Conservation (phyloP, 768 basidiomycete genomes). For the Piloderma croceum region DNA sequence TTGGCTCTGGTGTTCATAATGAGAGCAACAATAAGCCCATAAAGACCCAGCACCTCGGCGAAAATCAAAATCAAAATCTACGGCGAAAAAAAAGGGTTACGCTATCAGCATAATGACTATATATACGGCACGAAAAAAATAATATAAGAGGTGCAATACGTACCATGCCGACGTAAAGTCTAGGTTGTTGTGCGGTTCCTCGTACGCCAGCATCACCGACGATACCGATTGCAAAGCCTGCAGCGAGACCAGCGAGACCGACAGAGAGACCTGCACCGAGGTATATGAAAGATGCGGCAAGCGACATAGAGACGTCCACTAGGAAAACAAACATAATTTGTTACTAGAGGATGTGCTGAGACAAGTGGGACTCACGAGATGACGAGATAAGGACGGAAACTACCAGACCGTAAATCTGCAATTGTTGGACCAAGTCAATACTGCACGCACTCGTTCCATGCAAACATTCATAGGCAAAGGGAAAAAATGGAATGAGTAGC, state of each 20-base stretch:
- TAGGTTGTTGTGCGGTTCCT: slow-evolving; percentile 94
- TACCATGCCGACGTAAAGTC: slow-evolving; percentile 92
- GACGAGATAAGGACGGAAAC: slow-evolving; percentile 95
- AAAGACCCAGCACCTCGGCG: slow-evolving; percentile 89
- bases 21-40: slow-evolving; percentile 90
- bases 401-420: slow-evolving; percentile 93
- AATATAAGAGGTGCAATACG: slow-evolving; percentile 16
- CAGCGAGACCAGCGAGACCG: slow-evolving; percentile 91
- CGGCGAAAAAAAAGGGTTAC: not conserved
- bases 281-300: slow-evolving; percentile 90
- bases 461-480: not conserved
- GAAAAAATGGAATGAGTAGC: not conserved
- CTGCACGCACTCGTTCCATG: not conserved
- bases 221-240: slow-evolving; percentile 97
- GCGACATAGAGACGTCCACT: slow-evolving; percentile 78
- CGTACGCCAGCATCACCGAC: slow-evolving; percentile 98
- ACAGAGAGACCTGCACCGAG: slow-evolving; percentile 92
- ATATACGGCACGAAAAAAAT: slow-evolving; percentile 2
- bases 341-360: not conserved
- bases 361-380: slow-evolving; percentile 54
- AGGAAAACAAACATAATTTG: not conserved
- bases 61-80: slow-evolving; percentile 98
- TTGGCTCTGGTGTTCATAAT: slow-evolving; percentile 84
- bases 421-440: not conserved
- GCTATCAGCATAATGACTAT: not conserved